Conservation (phyloP, 257 asterid genomes). For the Eustoma russellianum region DNA sequence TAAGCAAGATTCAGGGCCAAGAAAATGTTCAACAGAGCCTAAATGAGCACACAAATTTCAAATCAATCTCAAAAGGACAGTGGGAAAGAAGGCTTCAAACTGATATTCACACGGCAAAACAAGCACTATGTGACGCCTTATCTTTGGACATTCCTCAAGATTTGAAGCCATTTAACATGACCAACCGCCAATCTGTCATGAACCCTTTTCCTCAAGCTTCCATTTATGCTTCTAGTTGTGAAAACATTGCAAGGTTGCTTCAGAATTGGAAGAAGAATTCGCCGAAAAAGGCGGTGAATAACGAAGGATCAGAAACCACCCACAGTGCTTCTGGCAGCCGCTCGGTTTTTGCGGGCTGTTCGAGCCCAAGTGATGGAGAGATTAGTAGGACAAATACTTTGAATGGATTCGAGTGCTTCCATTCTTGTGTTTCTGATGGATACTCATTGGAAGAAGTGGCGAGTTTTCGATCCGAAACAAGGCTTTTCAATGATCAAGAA, state of each 20-base stretch:
- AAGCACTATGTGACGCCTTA: conserved; percentile 71
- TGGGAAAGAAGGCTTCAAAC: conserved; percentile 96
- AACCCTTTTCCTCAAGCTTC: conserved; percentile 8
- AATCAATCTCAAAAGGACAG: conserved; percentile 52
- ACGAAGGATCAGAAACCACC: conserved; percentile 17
- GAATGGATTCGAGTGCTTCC: conserved; percentile 20
- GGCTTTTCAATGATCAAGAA: conserved; percentile 9
- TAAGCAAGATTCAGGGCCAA: conserved; percentile 30
- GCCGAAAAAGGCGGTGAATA: conserved; percentile 16
- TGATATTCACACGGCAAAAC: conserved; percentile 75
- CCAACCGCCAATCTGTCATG: background rate
- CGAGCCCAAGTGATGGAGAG: conserved; percentile 55
- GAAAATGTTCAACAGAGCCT: conserved; percentile 19
- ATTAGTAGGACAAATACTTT: conserved; percentile 6
- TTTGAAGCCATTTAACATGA: conserved; percentile 9
- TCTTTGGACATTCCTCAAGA: conserved; percentile 37
- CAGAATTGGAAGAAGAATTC: conserved; percentile 57
- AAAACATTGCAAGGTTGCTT: conserved; percentile 69
- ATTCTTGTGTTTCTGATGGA: conserved; percentile 30
- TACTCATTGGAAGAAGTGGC: conserved; percentile 22
- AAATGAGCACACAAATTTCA: conserved; percentile 23
- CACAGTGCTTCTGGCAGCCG: conserved; percentile 18
- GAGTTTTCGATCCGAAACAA: conserved; percentile 19
- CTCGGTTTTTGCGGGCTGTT: conserved; percentile 18
- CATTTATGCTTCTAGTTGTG: conserved; percentile 61